Conservation (phyloP, 306 rosid species). For the Cucumis sativus region DNA sequence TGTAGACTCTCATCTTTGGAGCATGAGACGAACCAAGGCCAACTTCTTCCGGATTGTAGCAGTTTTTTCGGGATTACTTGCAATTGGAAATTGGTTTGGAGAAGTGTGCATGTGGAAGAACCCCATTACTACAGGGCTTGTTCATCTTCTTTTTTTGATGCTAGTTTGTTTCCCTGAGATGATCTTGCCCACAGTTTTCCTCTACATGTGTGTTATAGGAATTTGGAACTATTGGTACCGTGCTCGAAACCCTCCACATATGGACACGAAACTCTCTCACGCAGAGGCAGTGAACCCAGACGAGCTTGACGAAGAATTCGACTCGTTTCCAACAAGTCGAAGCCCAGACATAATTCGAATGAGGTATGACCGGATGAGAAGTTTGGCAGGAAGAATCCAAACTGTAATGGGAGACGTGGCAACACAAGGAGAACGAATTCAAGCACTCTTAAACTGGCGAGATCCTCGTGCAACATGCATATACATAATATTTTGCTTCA, state of each 20-base stretch:
- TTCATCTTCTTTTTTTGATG: constrained; percentile 73
- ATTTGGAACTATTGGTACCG: constrained; percentile 75
- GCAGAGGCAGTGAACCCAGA: constrained; percentile 50
- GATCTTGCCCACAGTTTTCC: constrained; percentile 70
- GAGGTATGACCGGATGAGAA: constrained; percentile 82
- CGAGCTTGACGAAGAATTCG: constrained; percentile 88
- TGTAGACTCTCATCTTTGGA: constrained; percentile 71
- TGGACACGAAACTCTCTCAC: constrained; percentile 60
- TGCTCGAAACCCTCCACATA: constrained; percentile 69
- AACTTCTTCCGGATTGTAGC: constrained; percentile 56
- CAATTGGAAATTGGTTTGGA: constrained; percentile 58
- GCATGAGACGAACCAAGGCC: constrained; percentile 96
- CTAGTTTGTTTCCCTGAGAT: constrained; percentile 72
- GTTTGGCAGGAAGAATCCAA: constrained; percentile 74
- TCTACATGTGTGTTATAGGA: constrained; percentile 83
- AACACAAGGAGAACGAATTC: constrained; percentile 72
- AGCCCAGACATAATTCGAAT: constrained; percentile 41
- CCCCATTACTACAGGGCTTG: constrained; percentile 56
- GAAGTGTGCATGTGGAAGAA: constrained; percentile 66
- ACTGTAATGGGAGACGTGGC: constrained; percentile 85
- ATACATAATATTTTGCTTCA: constrained; percentile 48
- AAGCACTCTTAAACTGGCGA: constrained; percentile 79
- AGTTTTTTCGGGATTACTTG: constrained; percentile 37
- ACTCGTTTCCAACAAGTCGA: constrained; percentile 52
- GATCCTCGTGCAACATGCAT: constrained; percentile 81